These are phyloP conservation scores for Solanum medicagineum DNA, from an alignment of 257 asterid genomes.

Conservation along the genomic window DNA sequence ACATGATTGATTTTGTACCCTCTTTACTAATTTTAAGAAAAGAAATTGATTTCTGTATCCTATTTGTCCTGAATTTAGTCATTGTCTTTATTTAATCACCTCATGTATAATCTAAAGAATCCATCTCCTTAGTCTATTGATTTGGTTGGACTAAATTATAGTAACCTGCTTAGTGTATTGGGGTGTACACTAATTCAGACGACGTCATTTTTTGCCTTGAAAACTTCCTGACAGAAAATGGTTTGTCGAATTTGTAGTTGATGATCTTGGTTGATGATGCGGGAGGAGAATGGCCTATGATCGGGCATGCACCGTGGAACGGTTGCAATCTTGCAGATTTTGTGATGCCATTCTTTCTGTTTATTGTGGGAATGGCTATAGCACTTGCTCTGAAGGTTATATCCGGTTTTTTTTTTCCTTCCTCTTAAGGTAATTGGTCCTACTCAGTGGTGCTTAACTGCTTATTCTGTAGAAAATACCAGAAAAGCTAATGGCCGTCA, in stretches of 20 bases:
- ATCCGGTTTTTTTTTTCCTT: not conserved
- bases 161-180: not conserved
- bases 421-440: not conserved
- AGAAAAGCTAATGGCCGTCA: slow-evolving; percentile 24
- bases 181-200: not conserved
- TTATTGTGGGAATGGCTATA: slow-evolving; percentile 72
- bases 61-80: too few relatives aligned
- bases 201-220: not conserved
- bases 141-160: not conserved
- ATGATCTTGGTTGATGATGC: slow-evolving; percentile 82
- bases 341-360: slow-evolving; percentile 75
- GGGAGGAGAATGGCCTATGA: slow-evolving; percentile 69
- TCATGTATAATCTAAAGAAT: not conserved
- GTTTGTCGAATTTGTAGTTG: slow-evolving; percentile 19
- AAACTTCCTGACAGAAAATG: not conserved
- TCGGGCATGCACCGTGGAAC: slow-evolving; percentile 77
- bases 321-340: slow-evolving; percentile 86
- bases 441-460: not conserved
- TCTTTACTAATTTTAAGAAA: not conserved
- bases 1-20: not conserved
- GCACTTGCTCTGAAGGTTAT: slow-evolving; percentile 65
- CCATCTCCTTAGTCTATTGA: not conserved
- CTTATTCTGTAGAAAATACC: slow-evolving; percentile 36
- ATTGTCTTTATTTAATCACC: not conserved
- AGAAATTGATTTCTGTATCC: too few relatives aligned